Base-by-base conservation (phyloP, 2,329 filamentous ascomycete genomes). In the Fusarium camptoceras region DNA sequence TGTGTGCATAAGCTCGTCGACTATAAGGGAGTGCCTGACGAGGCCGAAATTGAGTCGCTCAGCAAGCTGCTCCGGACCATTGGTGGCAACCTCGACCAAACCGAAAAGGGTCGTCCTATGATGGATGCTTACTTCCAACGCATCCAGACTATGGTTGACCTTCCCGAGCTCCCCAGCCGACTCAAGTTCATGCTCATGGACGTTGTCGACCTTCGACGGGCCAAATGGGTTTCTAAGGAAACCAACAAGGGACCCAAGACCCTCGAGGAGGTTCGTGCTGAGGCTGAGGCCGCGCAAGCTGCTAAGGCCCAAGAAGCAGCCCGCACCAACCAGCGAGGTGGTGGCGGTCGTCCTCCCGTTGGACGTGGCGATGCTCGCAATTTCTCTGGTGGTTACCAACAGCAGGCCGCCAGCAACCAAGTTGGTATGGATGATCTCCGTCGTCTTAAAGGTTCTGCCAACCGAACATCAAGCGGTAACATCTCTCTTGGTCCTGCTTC, bases 161-260 rank as follows among this genome's bases (percentile, higher is more conserved):
- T 93, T 65, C 91, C 91, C 15, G 91, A 92, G 31, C 86, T 99
- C 25, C 91, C 91, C 53, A 98, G 94, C 81, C 91, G 96, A 85
- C 86, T 98, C 73, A 90, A 89, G 78, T 99, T 98, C 83, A 98
- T 99, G 96, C 88, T 99, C 66, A 89, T 98, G 90, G 96, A 99
- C 78, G 88, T 97, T 58, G 80, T 97, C 60, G 96, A 99, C 79
- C 86, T 99, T 71, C 91, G 96, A 73, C 89, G 81, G 78, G 84
- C 85, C 55, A 86, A 88, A 78, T 99, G 96, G 96, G 81, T 87
- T 66, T 94, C 93, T 60, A 98, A 97, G 86, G 94, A 97, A 78
- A 83, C 85, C 56, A 92, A 94, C 83, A 98, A 98, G 86, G 96
- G 96, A 39, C 96, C 96, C 63, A 98, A 98, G 90, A 99, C 96